Evolutionary conservation across 345 rosid genomes (phyloP), one percentile per base, ranked within the genome.

Genomic region (Eucalyptus marginata): DNA sequence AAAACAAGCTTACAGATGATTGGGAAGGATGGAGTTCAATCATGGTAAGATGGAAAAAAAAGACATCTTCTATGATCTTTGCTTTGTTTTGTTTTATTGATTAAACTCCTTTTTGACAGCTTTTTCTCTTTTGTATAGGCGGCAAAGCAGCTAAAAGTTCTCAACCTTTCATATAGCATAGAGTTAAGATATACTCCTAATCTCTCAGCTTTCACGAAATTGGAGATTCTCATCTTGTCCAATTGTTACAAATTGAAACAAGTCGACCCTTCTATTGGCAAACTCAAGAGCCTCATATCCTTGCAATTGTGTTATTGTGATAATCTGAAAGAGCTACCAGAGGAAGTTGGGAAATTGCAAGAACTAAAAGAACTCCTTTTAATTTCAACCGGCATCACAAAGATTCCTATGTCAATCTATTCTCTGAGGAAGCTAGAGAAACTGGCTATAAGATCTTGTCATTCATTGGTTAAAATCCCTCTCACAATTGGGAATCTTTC

Each of bases 201-300:
- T 27, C 66, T 59, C 66, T 59, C 31, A 2, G 7, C 31, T 59
- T 59, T 59, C n/a, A 25, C 31, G 0, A 12, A 25, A 7, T 27
- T 59, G 31, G 14, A 59, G 66, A 12, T 59, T 59, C 66, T 59
- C n/a, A 59, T 11, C 8, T 59, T 59, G 17, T 12, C 7, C 0
- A 2, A 0, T 3, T 29, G 71, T 29, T 0, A 4, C 16, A 4
- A 64, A 14, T 2, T n/a, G 3, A 2, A 64, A 18, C 76, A 64
- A n/a, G 5, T 64, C 2, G 10, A 64, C 11, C 40, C 20, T n/a
- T 64, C 76, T n/a, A 64, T 64, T 64, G 36, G 76, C 40, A 10
- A 64, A n/a, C 5, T 64, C 76, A 64, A 14, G 20, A n/a, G 76
- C 40, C 76, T 64, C 20, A 31, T 64, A n/a, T 64, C 40, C 10